Evolutionary conservation across 2,329 filamentous ascomycete genomes (phyloP), one percentile per base, ranked within the genome.

Genomic region (Pseudogymnoascus sp.): DNA sequence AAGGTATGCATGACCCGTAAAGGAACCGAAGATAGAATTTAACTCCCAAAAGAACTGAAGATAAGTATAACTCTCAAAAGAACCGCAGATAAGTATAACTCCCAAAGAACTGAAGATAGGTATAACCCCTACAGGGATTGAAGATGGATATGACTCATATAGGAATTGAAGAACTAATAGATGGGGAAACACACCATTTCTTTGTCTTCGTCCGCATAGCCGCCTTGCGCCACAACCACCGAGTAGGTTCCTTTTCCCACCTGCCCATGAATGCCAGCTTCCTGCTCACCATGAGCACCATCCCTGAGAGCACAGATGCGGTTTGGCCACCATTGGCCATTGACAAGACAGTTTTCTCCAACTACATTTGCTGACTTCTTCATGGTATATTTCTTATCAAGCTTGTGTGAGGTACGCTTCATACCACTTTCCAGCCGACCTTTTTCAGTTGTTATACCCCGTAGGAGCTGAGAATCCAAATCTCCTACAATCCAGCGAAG

Each of bases 271-370:
- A 86, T 85, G 0, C 80, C 81, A 8, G 74, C 79, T 70, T 81
- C 77, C 0, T 75, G 63, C 0, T 73, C 69, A 1, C 81, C 82
- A 65, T 85, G 82, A 0, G 79, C 81, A 1, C 81, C 81, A 62
- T 84, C 82, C 6, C 81, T 75, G 0, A 83, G 70, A 0, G 77
- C 74, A 63, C 77, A 78, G 0, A 83, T 74, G 62, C 82, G 78
- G 1, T 75, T 76, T 0, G 81, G 81, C 79, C 79, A 84, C 82
- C 82, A 84, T 46, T 83, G 69, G 2, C 74, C 74, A 64, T 75
- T 70, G 3, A 66, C 46, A 12, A 74, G 65, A 0, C 66, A 68
- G 61, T 76, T 75, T 25, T 70, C 62, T 0, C 74, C 74, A 61
- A 71, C 66, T 4, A 66, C 63, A 61, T 70, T 67, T 4, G 65